These are phyloP conservation scores for Terfezia boudieri DNA, from an alignment of 495 filamentous ascomycete species.

Conservation along the genomic window DNA sequence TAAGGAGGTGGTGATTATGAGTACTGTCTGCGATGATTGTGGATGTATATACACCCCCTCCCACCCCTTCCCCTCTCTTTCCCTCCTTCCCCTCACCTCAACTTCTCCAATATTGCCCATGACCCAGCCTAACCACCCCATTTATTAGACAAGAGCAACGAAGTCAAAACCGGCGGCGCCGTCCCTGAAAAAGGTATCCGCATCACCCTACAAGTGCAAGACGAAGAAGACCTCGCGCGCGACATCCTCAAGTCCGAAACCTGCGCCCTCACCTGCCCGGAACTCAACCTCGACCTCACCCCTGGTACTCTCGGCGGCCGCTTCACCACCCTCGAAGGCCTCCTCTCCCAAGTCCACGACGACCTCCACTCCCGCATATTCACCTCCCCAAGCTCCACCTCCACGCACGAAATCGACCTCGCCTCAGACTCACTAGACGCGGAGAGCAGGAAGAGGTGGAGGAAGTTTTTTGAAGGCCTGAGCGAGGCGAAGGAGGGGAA, in stretches of 20 bases:
- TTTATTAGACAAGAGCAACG: conserved; percentile 46
- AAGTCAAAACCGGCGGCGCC: conserved; percentile 88
- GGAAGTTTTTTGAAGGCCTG: conserved; percentile 53
- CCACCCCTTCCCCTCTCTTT: background rate
- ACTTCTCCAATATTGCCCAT: background rate
- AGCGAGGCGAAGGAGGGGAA: conserved; percentile 59
- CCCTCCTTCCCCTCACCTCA: background rate
- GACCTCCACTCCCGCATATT: conserved; percentile 74
- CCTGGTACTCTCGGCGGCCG: conserved; percentile 87
- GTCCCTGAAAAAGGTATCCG: conserved; percentile 70
- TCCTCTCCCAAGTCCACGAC: conserved; percentile 79
- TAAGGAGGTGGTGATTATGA: conserved; percentile 83
- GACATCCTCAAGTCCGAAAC: conserved; percentile 96
- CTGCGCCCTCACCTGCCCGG: conserved; percentile 60
- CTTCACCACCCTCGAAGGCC: conserved; percentile 89
- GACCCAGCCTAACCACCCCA: background rate
- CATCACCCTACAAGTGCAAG: conserved; percentile 56
- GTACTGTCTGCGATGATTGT: conserved; percentile 67
- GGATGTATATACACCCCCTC: conserved; percentile 30
- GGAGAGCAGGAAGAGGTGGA: conserved; percentile 47
- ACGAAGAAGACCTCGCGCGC: conserved; percentile 52
- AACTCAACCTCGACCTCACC: conserved; percentile 62
- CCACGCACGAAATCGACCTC: conserved; percentile 11
- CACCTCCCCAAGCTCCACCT: conserved; percentile 35
- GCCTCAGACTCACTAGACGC: conserved; percentile 47